phyloP scores from a whole-genome alignment of 1,139 yeast species.

The Candida sanyaensis region DNA sequence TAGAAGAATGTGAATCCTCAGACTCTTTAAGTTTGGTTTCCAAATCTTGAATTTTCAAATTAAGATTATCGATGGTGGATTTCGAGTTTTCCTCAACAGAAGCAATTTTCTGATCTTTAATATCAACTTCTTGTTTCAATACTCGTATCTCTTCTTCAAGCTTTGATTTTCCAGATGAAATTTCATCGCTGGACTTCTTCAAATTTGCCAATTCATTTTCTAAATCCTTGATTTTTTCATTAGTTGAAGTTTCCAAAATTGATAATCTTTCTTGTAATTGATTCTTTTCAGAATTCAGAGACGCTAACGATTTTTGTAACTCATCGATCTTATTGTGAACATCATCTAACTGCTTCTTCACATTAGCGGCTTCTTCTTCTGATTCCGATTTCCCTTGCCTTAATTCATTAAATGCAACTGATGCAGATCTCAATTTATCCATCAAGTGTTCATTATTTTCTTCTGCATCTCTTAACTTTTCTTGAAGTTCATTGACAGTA shows the following conservation, averaged over 20 bases:
- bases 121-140: constrained; percentile 8
- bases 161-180: constrained; percentile 14
- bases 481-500: constrained; percentile 22
- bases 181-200: neutral
- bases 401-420: constrained; percentile 43
- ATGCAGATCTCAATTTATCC: constrained; percentile 50
- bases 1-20: neutral
- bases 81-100: constrained; percentile 18
- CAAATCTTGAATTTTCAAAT: constrained; percentile 18
- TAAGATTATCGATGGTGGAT: constrained; percentile 7
- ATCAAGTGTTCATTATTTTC: constrained; percentile 38
- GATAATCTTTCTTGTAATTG: constrained; percentile 11
- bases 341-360: constrained; percentile 12
- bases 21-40: constrained; percentile 10
- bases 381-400: constrained; percentile 25
- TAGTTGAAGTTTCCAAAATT: constrained; percentile 3
- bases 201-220: constrained; percentile 4
- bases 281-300: constrained; percentile 9
- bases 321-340: constrained; percentile 12
- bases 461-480: constrained; percentile 30
- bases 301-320: constrained; percentile 3
- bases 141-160: constrained; percentile 16
- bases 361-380: constrained; percentile 16
- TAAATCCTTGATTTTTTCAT: constrained; percentile 2
- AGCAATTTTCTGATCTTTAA: constrained; percentile 2